Conservation (phyloP, 1,284 basidiomycete genomes). For the Xanthoconium separans region DNA sequence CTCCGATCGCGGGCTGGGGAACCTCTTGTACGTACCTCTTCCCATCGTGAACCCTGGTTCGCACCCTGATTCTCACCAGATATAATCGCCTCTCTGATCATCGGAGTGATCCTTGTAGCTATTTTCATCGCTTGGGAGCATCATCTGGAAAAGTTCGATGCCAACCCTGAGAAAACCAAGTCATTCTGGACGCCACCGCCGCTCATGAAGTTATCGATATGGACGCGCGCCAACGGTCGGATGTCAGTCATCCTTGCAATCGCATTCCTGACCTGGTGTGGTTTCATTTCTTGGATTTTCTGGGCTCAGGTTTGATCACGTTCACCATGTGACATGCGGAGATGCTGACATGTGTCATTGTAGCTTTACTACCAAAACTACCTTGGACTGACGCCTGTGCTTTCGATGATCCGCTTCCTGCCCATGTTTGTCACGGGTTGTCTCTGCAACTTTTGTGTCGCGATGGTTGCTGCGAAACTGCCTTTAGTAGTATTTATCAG, state of each 20-base stretch:
- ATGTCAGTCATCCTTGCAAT: constrained; percentile 60
- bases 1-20: constrained; percentile 72
- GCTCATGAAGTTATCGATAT: constrained; percentile 61
- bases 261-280: constrained; percentile 62
- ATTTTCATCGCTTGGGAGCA: constrained; percentile 64
- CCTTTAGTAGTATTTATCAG: constrained; percentile 56
- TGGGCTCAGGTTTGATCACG: constrained; percentile 45
- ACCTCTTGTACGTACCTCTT: constrained; percentile 58
- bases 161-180: constrained; percentile 12
- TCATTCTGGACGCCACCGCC: constrained; percentile 52
- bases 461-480: constrained; percentile 56
- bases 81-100: constrained; percentile 53
- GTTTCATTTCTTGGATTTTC: constrained; percentile 51
- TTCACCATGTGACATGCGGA: not conserved
- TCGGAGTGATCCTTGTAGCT: constrained; percentile 52
- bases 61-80: constrained; percentile 29
- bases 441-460: constrained; percentile 68
- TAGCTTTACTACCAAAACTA: constrained; percentile 73
- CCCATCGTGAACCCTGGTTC: not conserved
- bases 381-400: constrained; percentile 50
- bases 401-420: constrained; percentile 74
- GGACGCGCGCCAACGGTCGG: constrained; percentile 57
- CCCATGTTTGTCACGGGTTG: constrained; percentile 76
- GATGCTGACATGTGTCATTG: constrained; percentile 8
- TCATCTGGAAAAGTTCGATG: constrained; percentile 44